A percentile compares a stretch with the other conserved stretches of the same genome.
Evolutionary conservation across 1,284 basidiomycete genomes (phyloP).

Genomic region (Melampsora americana): DNA sequence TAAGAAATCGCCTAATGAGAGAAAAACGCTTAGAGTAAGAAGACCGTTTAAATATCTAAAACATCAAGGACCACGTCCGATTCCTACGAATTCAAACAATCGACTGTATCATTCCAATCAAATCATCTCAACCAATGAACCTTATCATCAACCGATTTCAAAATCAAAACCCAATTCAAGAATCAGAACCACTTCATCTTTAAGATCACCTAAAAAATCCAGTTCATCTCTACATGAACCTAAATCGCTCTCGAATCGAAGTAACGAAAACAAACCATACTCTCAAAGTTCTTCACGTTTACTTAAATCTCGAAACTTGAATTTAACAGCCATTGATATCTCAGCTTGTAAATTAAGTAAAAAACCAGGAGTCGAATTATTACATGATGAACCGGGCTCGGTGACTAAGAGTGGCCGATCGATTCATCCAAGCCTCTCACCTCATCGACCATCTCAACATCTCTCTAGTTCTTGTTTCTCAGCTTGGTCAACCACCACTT

Average conservation of each 20-base stretch:
- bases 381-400: conserved; percentile 5
- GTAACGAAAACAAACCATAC: not conserved
- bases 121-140: not conserved
- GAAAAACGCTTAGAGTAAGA: not conserved
- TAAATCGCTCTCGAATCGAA: not conserved
- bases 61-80: conserved; percentile 27
- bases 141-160: not conserved
- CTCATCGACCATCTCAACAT: not conserved
- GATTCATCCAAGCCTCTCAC: not conserved
- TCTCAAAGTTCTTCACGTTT: conserved; percentile 11
- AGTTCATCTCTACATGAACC: not conserved
- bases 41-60: conserved; percentile 33
- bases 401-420: not conserved
- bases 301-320: conserved; percentile 32
- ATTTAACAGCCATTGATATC: conserved; percentile 16
- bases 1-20: not conserved
- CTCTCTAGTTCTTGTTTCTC: conserved; percentile 15
- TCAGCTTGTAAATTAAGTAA: conserved; percentile 10
- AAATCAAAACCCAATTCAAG: not conserved
- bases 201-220: too few relatives aligned
- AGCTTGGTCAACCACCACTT: conserved; percentile 29
- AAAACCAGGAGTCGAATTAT: not conserved
- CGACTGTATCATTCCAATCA: not conserved
- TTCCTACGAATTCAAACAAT: not conserved
- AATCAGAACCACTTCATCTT: too few relatives aligned